Conservation (phyloP, 2,329 filamentous ascomycete species). For the Colletotrichum sp. region DNA sequence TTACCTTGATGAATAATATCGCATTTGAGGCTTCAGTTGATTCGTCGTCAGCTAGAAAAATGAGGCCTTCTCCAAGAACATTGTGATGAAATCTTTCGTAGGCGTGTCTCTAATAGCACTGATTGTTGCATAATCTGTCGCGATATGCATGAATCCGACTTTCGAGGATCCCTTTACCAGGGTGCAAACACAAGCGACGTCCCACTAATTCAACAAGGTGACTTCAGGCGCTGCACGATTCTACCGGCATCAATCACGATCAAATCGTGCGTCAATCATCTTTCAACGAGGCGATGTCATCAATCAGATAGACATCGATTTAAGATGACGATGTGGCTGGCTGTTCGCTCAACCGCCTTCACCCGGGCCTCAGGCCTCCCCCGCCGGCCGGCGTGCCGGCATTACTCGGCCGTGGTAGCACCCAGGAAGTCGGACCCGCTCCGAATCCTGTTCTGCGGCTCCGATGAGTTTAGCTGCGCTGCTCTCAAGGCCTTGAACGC, state of each 20-base stretch:
- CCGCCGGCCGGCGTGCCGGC: not conserved
- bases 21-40: no score
- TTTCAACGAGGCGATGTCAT: not conserved
- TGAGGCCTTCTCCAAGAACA: no score
- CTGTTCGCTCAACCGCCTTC: not conserved
- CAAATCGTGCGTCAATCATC: not conserved
- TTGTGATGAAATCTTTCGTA: no score
- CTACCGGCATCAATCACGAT: not conserved
- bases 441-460: conserved; percentile 91
- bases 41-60: no score
- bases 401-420: not conserved
- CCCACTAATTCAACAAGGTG: not conserved
- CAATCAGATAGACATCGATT: accelerated
- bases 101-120: no score
- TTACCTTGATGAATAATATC: no score
- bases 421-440: conserved; percentile 61
- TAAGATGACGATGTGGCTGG: conserved; percentile 1
- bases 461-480: conserved; percentile 85
- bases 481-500: conserved; percentile 71
- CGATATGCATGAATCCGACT: no score
- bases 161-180: no score
- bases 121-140: no score
- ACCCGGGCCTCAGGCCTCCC: not conserved
- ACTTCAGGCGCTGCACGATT: not conserved
- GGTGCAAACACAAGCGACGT: not conserved